Conservation (phyloP, 257 asterid genomes). For the Oldenlandia corymbosa region DNA sequence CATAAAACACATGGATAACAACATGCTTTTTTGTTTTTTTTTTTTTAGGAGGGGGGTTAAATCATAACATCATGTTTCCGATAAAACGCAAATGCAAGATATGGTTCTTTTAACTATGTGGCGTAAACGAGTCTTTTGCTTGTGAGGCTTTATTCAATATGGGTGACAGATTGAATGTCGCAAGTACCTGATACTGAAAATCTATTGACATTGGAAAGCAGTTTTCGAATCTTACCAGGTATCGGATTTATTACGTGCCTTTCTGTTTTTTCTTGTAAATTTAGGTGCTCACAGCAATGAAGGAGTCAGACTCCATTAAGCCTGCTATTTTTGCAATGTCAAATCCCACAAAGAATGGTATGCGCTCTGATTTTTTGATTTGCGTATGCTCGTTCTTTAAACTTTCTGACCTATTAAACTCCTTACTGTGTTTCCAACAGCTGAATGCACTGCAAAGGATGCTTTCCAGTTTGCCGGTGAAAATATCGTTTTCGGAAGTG, state of each 20-base stretch:
- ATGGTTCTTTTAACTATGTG: no score
- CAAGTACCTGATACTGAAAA: background rate
- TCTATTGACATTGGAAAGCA: background rate
- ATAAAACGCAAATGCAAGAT: no score
- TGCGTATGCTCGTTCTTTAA: conserved; percentile 8
- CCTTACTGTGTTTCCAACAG: conserved; percentile 47
- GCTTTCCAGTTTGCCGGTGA: conserved; percentile 97
- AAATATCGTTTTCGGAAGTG: conserved; percentile 88
- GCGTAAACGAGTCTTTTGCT: no score
- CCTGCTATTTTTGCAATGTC: conserved; percentile 99
- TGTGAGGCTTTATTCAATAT: no score
- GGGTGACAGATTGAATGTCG: background rate
- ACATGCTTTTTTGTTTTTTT: no score
- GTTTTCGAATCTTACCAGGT: background rate
- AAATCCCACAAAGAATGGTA: conserved; percentile 94
- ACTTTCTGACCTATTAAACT: conserved; percentile 18
- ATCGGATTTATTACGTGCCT: background rate
- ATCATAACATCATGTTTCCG: no score
- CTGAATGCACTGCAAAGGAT: conserved; percentile 88
- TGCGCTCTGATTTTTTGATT: conserved; percentile 17
- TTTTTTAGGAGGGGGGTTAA: no score
- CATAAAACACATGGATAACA: no score
- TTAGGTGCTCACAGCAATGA: conserved; percentile 96
- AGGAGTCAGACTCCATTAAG: conserved; percentile 68
- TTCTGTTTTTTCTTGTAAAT: conserved; percentile 24